These are phyloP conservation scores for Priceomyces castillae DNA, from an alignment of 805 yeast genomes.

Conservation along the genomic window DNA sequence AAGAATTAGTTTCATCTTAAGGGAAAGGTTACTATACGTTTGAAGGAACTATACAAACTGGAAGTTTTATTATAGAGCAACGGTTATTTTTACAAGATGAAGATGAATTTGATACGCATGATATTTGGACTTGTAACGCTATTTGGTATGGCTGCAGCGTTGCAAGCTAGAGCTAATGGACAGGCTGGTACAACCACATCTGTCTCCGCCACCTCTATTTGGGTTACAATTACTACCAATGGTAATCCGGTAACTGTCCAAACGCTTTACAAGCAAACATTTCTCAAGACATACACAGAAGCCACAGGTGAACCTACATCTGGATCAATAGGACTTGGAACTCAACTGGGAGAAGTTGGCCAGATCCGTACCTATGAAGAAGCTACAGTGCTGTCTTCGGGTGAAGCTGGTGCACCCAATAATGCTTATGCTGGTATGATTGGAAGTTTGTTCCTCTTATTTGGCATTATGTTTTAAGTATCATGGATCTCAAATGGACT, in stretches of 20 bases:
- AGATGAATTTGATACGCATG: slow-evolving; percentile 5
- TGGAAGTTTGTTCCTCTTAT: slow-evolving; percentile 14
- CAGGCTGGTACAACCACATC: slow-evolving; percentile 1
- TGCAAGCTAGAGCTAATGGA: too few relatives aligned
- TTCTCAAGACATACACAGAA: slow-evolving; percentile 20
- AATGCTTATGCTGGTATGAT: slow-evolving; percentile 12
- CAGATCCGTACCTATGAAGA: slow-evolving; percentile 27
- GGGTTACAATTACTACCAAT: slow-evolving; percentile 32
- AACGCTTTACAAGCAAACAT: slow-evolving; percentile 24
- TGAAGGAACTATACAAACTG: too few relatives aligned
- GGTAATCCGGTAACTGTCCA: slow-evolving; percentile 27
- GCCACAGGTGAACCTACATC: slow-evolving; percentile 19
- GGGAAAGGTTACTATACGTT: too few relatives aligned
- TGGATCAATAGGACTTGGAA: slow-evolving; percentile 33
- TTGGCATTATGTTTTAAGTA: slow-evolving; percentile 10
- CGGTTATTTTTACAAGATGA: background rate
- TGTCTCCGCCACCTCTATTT: slow-evolving; percentile 26
- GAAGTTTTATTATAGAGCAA: too few relatives aligned
- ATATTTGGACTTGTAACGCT: slow-evolving; percentile 5
- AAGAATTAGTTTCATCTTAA: too few relatives aligned
- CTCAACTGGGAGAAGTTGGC: slow-evolving; percentile 27
- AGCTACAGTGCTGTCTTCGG: slow-evolving; percentile 23
- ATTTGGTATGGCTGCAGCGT: slow-evolving; percentile 2
- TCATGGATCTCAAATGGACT: background rate
- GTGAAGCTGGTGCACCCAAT: slow-evolving; percentile 8